phyloP scores from a whole-genome alignment of 2,329 filamentous ascomycete genomes.

The Clonostachys byssicola region DNA sequence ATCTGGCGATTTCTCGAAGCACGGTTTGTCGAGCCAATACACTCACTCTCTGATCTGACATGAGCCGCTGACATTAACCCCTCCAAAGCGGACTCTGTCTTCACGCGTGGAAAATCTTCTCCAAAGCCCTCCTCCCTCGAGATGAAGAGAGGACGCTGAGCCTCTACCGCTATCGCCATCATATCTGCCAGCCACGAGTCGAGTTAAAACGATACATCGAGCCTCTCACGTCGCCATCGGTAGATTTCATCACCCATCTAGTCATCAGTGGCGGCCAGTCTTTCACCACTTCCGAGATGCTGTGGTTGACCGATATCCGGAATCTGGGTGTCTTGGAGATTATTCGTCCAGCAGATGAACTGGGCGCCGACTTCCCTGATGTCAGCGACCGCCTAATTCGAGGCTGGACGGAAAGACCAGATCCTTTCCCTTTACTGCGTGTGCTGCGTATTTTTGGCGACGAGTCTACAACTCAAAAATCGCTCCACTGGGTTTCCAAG shows the following conservation, averaged over 20 bases:
- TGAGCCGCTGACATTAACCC: not conserved
- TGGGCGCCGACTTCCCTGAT: conserved; percentile 20
- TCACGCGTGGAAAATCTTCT: conserved; percentile 34
- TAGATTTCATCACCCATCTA: conserved; percentile 34
- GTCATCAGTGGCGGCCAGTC: conserved; percentile 28
- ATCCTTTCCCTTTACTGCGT: conserved; percentile 40
- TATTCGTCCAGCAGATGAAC: conserved; percentile 26
- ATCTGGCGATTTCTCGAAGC: conserved; percentile 33
- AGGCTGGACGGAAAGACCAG: conserved; percentile 33
- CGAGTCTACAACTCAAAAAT: conserved; percentile 28
- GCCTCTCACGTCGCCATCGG: conserved; percentile 26
- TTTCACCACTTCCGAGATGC: conserved; percentile 30
- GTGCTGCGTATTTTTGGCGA: conserved; percentile 40
- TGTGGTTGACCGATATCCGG: conserved; percentile 31
- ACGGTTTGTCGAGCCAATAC: conserved; percentile 20
- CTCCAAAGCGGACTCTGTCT: conserved; percentile 24
- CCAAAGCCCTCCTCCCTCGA: conserved; percentile 20
- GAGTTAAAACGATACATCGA: conserved; percentile 26
- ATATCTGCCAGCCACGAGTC: conserved; percentile 27
- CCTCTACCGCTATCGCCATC: conserved; percentile 30
- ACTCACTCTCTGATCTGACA: not conserved
- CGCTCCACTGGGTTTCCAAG: conserved; percentile 30
- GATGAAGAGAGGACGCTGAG: conserved; percentile 26
- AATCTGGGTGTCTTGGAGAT: conserved; percentile 46
- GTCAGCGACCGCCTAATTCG: conserved; percentile 40